A percentile compares a stretch with the other conserved stretches of the same genome.
Evolutionary conservation across 2,329 filamentous ascomycete genomes (phyloP).

Genomic region (Trichophyton verrucosum): DNA sequence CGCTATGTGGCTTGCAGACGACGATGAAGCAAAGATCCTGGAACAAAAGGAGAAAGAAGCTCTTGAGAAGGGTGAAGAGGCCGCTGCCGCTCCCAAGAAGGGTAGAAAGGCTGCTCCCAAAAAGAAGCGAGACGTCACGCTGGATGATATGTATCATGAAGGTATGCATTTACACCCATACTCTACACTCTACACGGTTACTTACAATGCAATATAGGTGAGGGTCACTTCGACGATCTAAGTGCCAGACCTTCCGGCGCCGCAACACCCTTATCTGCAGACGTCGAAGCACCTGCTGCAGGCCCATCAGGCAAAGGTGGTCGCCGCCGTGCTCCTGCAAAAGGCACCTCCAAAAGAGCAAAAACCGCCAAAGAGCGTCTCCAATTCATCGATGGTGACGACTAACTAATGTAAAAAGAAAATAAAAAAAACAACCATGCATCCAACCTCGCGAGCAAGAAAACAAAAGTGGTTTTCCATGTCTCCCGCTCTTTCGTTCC

Average conservation of each 20-base stretch:
- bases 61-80: slow-evolving; percentile 48
- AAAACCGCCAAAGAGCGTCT: slow-evolving; percentile 44
- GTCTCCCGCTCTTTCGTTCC: neutral
- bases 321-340: slow-evolving; percentile 43
- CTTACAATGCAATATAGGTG: slow-evolving; percentile 47
- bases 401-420: slow-evolving; percentile 6
- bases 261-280: slow-evolving; percentile 58
- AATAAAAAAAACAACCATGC: neutral
- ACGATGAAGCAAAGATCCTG: slow-evolving; percentile 88
- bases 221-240: slow-evolving; percentile 87
- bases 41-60: slow-evolving; percentile 85
- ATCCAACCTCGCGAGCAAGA: slow-evolving; percentile 32
- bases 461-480: neutral
- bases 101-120: slow-evolving; percentile 50
- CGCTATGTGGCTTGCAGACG: slow-evolving; percentile 96
- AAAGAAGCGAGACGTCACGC: slow-evolving; percentile 46
- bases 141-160: slow-evolving; percentile 99
- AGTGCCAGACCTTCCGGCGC: slow-evolving; percentile 72
- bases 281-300: slow-evolving; percentile 29
- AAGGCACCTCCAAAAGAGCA: slow-evolving; percentile 47
- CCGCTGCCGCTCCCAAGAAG: slow-evolving; percentile 42
- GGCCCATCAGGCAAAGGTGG: slow-evolving; percentile 38
- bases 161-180: slow-evolving; percentile 49
- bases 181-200: neutral
- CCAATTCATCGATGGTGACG: slow-evolving; percentile 13